Percentiles rank a stretch among this genome's conserved stretches.
Evolutionary conservation across 2,329 filamentous ascomycete species (phyloP).

Genomic region (Pseudocercospora fijiensis): DNA sequence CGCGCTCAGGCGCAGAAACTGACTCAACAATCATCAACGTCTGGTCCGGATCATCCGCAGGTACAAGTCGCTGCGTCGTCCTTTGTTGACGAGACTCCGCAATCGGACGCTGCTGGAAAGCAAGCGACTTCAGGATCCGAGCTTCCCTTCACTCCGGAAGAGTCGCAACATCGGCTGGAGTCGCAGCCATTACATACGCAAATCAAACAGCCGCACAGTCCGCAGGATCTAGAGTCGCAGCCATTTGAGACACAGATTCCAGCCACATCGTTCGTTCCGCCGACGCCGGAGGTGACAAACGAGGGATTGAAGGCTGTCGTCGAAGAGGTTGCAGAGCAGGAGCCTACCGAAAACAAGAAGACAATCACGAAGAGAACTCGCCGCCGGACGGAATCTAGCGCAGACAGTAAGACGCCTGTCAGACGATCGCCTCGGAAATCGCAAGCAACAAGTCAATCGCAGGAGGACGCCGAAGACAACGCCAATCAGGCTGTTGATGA

Average conservation of each 20-base stretch:
- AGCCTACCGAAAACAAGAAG: not conserved
- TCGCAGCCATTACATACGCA: constrained; percentile 19
- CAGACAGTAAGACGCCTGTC: constrained; percentile 13
- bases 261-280: constrained; percentile 26
- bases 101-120: not conserved
- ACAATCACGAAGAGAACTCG: constrained; percentile 12
- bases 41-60: not conserved
- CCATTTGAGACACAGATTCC: constrained; percentile 12
- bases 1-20: constrained; percentile 1
- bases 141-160: constrained; percentile 25
- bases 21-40: not conserved
- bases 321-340: constrained; percentile 3
- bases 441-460: constrained; percentile 4
- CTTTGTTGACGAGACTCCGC: constrained; percentile 2
- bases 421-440: constrained; percentile 21
- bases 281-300: constrained; percentile 41
- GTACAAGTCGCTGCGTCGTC: constrained; percentile 8
- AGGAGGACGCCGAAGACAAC: not conserved
- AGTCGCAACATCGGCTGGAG: constrained; percentile 22
- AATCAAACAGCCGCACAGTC: constrained; percentile 12
- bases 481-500: not conserved
- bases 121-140: constrained; percentile 12
- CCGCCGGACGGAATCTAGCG: constrained; percentile 8
- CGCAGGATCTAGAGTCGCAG: constrained; percentile 12
- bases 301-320: constrained; percentile 13